Evolutionary conservation across 1,139 yeast genomes (phyloP).

Genomic region (Lodderomyces jiufengensis): DNA sequence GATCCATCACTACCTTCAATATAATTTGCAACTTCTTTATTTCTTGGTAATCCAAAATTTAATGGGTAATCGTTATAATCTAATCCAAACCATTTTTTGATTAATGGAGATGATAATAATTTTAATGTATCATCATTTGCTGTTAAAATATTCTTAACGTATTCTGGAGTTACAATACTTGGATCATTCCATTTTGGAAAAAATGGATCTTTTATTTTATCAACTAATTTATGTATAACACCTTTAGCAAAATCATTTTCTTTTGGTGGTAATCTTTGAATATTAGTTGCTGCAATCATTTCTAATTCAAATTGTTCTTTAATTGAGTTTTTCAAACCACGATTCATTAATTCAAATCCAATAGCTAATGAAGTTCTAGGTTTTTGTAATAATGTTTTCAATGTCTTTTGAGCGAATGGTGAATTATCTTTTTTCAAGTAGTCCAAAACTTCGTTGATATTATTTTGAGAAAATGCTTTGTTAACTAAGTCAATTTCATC

Average conservation of each 20-base stretch:
- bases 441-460: constrained; percentile 60
- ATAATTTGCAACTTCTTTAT: constrained; percentile 52
- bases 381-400: constrained; percentile 52
- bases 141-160: constrained; percentile 19
- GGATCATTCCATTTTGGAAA: constrained; percentile 49
- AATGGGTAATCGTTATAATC: constrained; percentile 67
- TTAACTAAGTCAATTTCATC: constrained; percentile 65
- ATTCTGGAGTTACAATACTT: constrained; percentile 20
- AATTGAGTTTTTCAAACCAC: constrained; percentile 58
- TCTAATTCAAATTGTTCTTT: constrained; percentile 70
- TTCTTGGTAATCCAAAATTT: constrained; percentile 77
- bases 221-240: constrained; percentile 66
- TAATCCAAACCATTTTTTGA: constrained; percentile 45
- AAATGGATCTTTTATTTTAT: constrained; percentile 53
- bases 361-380: constrained; percentile 81
- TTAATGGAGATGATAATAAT: constrained; percentile 33
- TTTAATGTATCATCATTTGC: constrained; percentile 27
- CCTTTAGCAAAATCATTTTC: constrained; percentile 69
- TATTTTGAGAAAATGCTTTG: constrained; percentile 54
- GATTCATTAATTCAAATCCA: constrained; percentile 65
- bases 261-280: constrained; percentile 57
- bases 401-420: constrained; percentile 63
- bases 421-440: constrained; percentile 51
- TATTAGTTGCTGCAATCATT: constrained; percentile 71
- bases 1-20: constrained; percentile 65